Evolutionary conservation across 2,329 filamentous ascomycete genomes (phyloP), one percentile per base, ranked within the genome.

Genomic region (Pseudogymnoascus sp.): DNA sequence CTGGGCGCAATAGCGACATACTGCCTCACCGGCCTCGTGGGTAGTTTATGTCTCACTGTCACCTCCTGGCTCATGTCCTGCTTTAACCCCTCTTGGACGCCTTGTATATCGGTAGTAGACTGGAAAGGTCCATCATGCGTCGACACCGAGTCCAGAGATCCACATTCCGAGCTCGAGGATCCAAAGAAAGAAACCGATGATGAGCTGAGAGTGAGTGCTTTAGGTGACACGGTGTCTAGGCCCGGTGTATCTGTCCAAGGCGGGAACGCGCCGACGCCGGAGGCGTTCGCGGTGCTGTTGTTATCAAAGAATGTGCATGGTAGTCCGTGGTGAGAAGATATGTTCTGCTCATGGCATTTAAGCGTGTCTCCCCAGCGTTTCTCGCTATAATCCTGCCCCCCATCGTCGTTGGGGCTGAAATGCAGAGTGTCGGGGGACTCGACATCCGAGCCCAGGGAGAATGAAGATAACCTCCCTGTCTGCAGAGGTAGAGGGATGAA

Each of bases 251-350:
- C 21, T 3, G 7, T 54, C 45, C 45, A 54, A n/a, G 6, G 23
- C 13, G 45, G 41, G 4, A 21, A 45, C 8, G 4, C 19, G 1
- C 23, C 4, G 23, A 6, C 23, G 4, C 4, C 2, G 4, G 45
- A 1, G 6, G 4, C 7, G 1, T 8, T 16, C 1, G 14, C 11
- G 0, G 14, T 6, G 23, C 8, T 21, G 4, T 0, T n/a, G 23
- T 54, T 14, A 2, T 54, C 23, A 7, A 10, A 54, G 23, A 54
- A 54, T 1, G 23, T 31, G 13, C 31, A 54, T 3, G 45, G 23
- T 54, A 54, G 4, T n/a, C 45, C 45, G 8, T 54, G 45, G 6
- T 54, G 23, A 5, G 23, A 6, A 3, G 23, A 6, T 13, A 21
- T 16, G 19, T 14, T 11, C 45, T 31, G 23, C 43, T 7, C 43